Evolutionary conservation across 495 filamentous ascomycete genomes (phyloP).

Genomic region (Lasiosphaeria miniovina): DNA sequence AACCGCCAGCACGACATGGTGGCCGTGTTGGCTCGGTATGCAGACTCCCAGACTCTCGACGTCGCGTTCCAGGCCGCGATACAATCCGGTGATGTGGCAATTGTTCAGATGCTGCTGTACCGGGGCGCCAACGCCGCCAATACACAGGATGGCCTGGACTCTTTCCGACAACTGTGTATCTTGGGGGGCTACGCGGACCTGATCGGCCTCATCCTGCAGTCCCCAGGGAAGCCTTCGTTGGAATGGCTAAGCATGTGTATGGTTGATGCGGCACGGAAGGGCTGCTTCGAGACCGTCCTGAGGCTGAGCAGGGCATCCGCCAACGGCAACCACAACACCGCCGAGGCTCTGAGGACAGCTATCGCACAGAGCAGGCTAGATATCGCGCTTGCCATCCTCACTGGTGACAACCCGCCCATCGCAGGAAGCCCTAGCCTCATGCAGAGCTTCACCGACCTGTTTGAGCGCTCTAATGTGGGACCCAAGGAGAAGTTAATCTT

Average conservation of each 20-base stretch:
- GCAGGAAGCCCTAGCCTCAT: slow-evolving; percentile 35
- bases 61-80: slow-evolving; percentile 40
- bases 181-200: slow-evolving; percentile 36
- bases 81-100: slow-evolving; percentile 31
- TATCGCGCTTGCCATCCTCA: slow-evolving; percentile 44
- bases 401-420: slow-evolving; percentile 37
- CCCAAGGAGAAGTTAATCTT: slow-evolving; percentile 43
- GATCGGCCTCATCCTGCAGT: slow-evolving; percentile 43
- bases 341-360: slow-evolving; percentile 43
- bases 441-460: slow-evolving; percentile 39
- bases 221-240: slow-evolving; percentile 35
- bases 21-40: slow-evolving; percentile 41
- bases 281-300: slow-evolving; percentile 42
- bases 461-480: slow-evolving; percentile 36
- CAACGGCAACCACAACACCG: slow-evolving; percentile 42
- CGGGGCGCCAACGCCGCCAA: slow-evolving; percentile 40
- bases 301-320: slow-evolving; percentile 43
- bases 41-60: slow-evolving; percentile 40
- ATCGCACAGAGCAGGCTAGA: slow-evolving; percentile 40
- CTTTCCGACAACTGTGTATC: slow-evolving; percentile 43
- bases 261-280: slow-evolving; percentile 43
- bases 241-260: slow-evolving; percentile 39
- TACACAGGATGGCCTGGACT: slow-evolving; percentile 40
- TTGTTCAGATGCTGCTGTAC: slow-evolving; percentile 39
- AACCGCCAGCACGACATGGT: slow-evolving; percentile 48